These are phyloP conservation scores for Linum tenue DNA, from an alignment of 345 rosid species.

Conservation along the genomic window DNA sequence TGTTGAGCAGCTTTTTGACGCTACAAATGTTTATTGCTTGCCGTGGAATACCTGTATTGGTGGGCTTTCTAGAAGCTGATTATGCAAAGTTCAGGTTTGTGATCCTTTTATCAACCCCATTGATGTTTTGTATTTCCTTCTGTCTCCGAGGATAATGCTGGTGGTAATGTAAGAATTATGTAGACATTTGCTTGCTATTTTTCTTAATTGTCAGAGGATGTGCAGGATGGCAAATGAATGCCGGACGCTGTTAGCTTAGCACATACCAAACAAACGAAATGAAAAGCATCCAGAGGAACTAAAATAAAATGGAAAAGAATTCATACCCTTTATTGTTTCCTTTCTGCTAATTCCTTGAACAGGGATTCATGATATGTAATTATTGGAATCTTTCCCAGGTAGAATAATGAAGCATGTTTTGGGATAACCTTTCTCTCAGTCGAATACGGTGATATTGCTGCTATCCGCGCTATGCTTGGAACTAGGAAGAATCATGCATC, in stretches of 20 bases:
- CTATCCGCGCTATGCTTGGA: background rate
- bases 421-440: too few relatives aligned
- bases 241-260: background rate
- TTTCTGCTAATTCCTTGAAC: too few relatives aligned
- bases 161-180: background rate
- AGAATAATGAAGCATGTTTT: too few relatives aligned
- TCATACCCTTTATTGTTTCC: too few relatives aligned
- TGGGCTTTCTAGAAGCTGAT: conserved; percentile 92
- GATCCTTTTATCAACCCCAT: conserved; percentile 2
- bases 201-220: background rate
- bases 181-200: background rate
- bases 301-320: too few relatives aligned
- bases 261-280: background rate
- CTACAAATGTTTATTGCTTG: conserved; percentile 98
- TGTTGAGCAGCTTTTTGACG: conserved; percentile 68
- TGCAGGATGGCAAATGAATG: background rate
- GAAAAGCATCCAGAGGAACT: background rate
- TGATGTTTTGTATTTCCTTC: background rate
- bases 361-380: too few relatives aligned
- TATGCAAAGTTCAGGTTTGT: conserved; percentile 89
- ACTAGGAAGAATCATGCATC: background rate
- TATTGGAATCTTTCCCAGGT: too few relatives aligned
- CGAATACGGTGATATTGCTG: background rate
- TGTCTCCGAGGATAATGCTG: background rate
- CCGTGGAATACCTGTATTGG: conserved; percentile 89